Conservation (phyloP, 2,329 filamentous ascomycete genomes). For the Ceratocystis diversiconidia region DNA sequence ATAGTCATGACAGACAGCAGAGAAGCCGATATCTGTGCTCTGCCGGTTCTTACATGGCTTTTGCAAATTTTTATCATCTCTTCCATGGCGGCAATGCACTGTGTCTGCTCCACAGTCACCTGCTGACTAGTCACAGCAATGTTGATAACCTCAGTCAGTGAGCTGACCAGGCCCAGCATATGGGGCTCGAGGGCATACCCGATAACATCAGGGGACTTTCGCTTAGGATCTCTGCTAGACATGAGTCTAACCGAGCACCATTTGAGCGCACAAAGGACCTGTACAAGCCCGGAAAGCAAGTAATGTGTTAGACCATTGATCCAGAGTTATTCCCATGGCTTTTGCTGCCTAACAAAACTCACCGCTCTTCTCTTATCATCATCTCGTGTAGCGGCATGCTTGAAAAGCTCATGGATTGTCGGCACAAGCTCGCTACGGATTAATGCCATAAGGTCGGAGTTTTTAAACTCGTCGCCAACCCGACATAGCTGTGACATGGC, state of each 20-base stretch:
- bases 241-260: slow-evolving; percentile 31
- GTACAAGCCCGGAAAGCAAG: no score
- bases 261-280: slow-evolving; percentile 29
- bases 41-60: slow-evolving; percentile 57
- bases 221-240: slow-evolving; percentile 30
- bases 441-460: slow-evolving; percentile 50
- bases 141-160: slow-evolving; percentile 66
- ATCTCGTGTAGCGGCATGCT: slow-evolving; percentile 56
- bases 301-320: background rate
- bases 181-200: slow-evolving; percentile 68
- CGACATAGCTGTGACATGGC: slow-evolving; percentile 54
- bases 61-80: slow-evolving; percentile 73
- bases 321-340: background rate
- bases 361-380: slow-evolving; percentile 44
- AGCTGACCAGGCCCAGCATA: slow-evolving; percentile 73
- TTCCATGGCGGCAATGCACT: slow-evolving; percentile 69
- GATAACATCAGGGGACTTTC: slow-evolving; percentile 43
- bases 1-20: slow-evolving; percentile 70
- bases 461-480: slow-evolving; percentile 56
- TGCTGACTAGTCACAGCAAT: slow-evolving; percentile 42
- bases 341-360: slow-evolving; percentile 23
- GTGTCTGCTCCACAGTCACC: slow-evolving; percentile 52
- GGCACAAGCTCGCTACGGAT: slow-evolving; percentile 61
- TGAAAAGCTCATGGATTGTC: slow-evolving; percentile 69
- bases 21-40: slow-evolving; percentile 92